Percentiles rank a stretch among this genome's conserved stretches.
These are phyloP conservation scores for Sporisorium scitamineum DNA, from an alignment of 1,284 basidiomycete species.

Conservation along the genomic window DNA sequence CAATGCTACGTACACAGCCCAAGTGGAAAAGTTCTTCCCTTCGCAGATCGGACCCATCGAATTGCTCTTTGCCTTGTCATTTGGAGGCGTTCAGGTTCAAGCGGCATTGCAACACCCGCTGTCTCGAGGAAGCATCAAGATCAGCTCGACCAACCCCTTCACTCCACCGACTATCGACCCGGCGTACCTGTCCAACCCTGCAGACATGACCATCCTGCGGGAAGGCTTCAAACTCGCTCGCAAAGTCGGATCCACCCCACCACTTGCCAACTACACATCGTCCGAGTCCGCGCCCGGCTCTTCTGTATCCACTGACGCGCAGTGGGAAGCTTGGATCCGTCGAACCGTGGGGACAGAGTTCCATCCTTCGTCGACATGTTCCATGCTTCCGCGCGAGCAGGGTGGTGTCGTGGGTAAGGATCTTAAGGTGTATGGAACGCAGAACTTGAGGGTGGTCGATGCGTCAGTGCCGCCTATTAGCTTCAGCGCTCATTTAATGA, in stretches of 20 bases:
- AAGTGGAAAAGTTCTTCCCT: slow-evolving; percentile 71
- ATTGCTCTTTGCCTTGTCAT: slow-evolving; percentile 53
- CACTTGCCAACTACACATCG: slow-evolving; percentile 33
- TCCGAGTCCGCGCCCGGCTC: slow-evolving; percentile 42
- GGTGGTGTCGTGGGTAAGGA: slow-evolving; percentile 64
- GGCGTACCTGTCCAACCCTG: slow-evolving; percentile 71
- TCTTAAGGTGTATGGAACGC: slow-evolving; percentile 58
- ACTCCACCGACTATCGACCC: slow-evolving; percentile 76
- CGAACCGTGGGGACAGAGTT: slow-evolving; percentile 70
- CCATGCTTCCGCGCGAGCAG: slow-evolving; percentile 55
- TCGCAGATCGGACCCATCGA: slow-evolving; percentile 52
- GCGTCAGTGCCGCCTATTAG: slow-evolving; percentile 66
- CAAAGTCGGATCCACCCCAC: slow-evolving; percentile 67
- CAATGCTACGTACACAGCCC: slow-evolving; percentile 75
- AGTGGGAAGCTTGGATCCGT: slow-evolving; percentile 73
- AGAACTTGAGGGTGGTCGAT: slow-evolving; percentile 57
- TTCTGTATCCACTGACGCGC: slow-evolving; percentile 69
- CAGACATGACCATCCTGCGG: slow-evolving; percentile 75
- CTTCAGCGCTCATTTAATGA: slow-evolving; percentile 71
- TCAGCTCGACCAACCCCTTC: slow-evolving; percentile 75
- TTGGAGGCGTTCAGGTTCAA: slow-evolving; percentile 72
- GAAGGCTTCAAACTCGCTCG: slow-evolving; percentile 75
- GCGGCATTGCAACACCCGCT: slow-evolving; percentile 78
- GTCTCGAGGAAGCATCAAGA: slow-evolving; percentile 71
- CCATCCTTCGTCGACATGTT: slow-evolving; percentile 72